Conservation (phyloP, 192 early-diverging fungal species). For the Coemansia sp. region DNA sequence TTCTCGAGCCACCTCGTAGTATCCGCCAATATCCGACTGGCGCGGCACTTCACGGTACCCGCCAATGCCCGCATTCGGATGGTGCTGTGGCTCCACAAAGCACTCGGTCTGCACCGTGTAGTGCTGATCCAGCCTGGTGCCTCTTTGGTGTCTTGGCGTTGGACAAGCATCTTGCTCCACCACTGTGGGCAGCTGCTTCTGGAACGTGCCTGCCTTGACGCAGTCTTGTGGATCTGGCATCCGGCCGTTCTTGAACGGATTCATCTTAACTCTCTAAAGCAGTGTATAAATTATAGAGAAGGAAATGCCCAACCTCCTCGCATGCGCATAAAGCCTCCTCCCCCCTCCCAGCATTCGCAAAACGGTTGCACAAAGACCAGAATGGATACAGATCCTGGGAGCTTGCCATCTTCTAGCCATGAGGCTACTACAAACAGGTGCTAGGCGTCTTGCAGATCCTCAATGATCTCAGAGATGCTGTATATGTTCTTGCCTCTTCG, state of each 20-base stretch:
- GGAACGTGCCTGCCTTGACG: slow-evolving; percentile 18
- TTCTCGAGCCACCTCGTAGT: slow-evolving; percentile 19
- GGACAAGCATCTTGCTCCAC: slow-evolving; percentile 12
- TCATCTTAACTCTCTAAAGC: not conserved
- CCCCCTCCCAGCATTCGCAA: too few relatives aligned
- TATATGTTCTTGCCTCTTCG: not conserved
- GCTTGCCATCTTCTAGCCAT: too few relatives aligned
- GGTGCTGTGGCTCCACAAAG: slow-evolving; percentile 4
- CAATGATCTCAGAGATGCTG: slow-evolving; percentile 14
- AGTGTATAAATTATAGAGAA: too few relatives aligned
- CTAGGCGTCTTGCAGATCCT: slow-evolving; percentile 3
- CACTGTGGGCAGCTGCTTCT: slow-evolving; percentile 14
- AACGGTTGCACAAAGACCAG: too few relatives aligned
- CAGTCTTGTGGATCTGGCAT: slow-evolving; percentile 29
- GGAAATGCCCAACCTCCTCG: too few relatives aligned
- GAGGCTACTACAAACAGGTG: too few relatives aligned
- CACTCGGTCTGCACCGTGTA: slow-evolving; percentile 1
- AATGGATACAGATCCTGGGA: not conserved
- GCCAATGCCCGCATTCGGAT: slow-evolving; percentile 35
- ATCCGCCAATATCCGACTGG: slow-evolving; percentile 31
- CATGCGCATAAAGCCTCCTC: too few relatives aligned
- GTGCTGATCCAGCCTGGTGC: slow-evolving; percentile 4
- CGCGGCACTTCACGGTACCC: slow-evolving; percentile 17
- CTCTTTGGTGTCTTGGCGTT: not conserved
- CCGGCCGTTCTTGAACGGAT: not conserved